phyloP scores from a whole-genome alignment of 148 eudicot genomes.

The Selenicereus undatus region DNA sequence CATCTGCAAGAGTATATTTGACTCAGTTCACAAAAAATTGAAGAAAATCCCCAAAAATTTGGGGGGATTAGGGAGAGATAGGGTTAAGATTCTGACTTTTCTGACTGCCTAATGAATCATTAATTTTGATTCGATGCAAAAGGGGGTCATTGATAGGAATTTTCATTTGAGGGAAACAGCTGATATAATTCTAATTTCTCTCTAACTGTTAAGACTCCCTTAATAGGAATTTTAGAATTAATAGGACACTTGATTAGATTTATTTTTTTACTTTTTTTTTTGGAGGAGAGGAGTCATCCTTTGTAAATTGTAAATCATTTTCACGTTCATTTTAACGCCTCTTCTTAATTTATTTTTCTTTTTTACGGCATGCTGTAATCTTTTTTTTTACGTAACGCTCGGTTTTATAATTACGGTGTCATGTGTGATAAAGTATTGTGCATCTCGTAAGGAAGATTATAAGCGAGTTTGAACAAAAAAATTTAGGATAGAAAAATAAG shows the following conservation, averaged over 20 bases:
- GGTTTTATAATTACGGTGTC: too few species aligned
- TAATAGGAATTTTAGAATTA: background rate
- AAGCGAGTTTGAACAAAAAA: too few species aligned
- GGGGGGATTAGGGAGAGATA: background rate
- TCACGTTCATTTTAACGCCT: too few species aligned
- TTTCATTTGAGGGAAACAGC: background rate
- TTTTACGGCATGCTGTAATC: too few species aligned
- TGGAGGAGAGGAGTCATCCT: too few species aligned
- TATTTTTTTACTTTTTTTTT: background rate
- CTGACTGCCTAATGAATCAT: background rate
- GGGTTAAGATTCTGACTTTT: background rate
- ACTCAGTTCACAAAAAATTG: background rate
- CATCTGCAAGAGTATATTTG: background rate
- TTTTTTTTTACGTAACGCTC: too few species aligned
- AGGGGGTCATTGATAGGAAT: background rate
- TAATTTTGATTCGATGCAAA: background rate
- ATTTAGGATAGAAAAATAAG: too few species aligned
- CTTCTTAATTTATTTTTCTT: too few species aligned
- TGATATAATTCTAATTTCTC: too few species aligned
- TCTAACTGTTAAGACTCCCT: background rate
- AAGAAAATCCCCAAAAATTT: background rate
- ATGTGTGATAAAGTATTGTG: too few species aligned
- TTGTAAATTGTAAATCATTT: too few species aligned
- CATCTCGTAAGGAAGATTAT: too few species aligned
- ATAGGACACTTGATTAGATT: background rate